phyloP scores from a whole-genome alignment of 2,329 filamentous ascomycete species.

The Xylaria sp. region DNA sequence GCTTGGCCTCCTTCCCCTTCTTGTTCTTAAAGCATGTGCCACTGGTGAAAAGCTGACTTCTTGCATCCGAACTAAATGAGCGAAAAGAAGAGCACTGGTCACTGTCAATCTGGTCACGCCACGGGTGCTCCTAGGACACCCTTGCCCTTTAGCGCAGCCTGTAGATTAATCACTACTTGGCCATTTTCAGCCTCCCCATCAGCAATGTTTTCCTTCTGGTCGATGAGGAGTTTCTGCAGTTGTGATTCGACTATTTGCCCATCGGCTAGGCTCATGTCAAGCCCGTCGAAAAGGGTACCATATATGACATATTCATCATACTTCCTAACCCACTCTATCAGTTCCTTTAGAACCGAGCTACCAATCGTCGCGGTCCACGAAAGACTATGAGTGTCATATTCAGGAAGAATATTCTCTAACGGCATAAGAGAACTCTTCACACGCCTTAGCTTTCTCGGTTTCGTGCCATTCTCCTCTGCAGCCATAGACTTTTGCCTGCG shows the following conservation, averaged over 20 bases:
- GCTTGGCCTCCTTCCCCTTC: background rate
- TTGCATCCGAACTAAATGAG: background rate
- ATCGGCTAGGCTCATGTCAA: conserved; percentile 44
- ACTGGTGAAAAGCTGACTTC: no score
- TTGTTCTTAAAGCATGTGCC: background rate
- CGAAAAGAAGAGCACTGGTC: background rate
- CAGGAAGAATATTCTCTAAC: conserved; percentile 41
- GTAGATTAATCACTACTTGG: conserved; percentile 20
- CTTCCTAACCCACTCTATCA: conserved; percentile 21
- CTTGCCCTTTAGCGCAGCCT: conserved; percentile 30
- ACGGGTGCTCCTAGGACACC: background rate
- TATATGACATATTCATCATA: conserved; percentile 45
- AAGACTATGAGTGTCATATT: conserved; percentile 40
- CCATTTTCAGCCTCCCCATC: background rate
- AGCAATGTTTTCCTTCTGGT: conserved; percentile 28
- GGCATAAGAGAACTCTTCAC: conserved; percentile 47
- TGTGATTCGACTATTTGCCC: conserved; percentile 40
- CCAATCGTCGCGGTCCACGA: conserved; percentile 21
- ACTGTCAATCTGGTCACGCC: background rate
- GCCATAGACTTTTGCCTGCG: conserved; percentile 48
- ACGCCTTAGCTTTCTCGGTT: conserved; percentile 41
- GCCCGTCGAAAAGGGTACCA: conserved; percentile 40
- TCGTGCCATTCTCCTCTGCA: conserved; percentile 30
- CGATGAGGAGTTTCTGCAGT: conserved; percentile 38
- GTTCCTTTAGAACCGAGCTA: conserved; percentile 29